A percentile compares a stretch with the other conserved stretches of the same genome.
Conservation (phyloP, 306 rosid genomes). For the Prunus campanulata region DNA sequence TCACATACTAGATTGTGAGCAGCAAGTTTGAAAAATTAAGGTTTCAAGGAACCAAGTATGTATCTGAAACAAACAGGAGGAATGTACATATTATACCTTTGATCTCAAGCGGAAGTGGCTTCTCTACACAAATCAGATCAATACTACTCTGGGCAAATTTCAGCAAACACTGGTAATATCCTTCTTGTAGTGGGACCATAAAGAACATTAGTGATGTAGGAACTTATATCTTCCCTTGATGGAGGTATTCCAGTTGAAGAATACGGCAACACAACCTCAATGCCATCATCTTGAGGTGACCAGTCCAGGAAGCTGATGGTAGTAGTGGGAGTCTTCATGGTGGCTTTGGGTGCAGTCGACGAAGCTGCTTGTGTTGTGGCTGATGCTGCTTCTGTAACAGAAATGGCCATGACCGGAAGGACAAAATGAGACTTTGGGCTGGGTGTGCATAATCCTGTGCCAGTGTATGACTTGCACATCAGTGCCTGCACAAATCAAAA, state of each 20-base stretch:
- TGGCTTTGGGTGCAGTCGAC: slow-evolving; percentile 15
- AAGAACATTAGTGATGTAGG: slow-evolving; percentile 30
- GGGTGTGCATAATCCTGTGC: slow-evolving; percentile 18
- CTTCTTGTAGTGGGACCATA: slow-evolving; percentile 22
- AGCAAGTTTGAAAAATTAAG: neutral
- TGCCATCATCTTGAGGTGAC: slow-evolving; percentile 76
- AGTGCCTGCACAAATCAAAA: slow-evolving; percentile 29
- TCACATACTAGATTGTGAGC: neutral
- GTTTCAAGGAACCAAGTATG: neutral
- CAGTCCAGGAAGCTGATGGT: slow-evolving; percentile 32
- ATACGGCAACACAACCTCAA: slow-evolving; percentile 39
- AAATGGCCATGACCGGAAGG: slow-evolving; percentile 22
- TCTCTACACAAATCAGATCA: slow-evolving; percentile 7
- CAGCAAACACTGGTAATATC: slow-evolving; percentile 46
- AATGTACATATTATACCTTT: slow-evolving; percentile 11
- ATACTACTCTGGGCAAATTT: slow-evolving; percentile 25
- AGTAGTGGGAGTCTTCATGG: slow-evolving; percentile 4
- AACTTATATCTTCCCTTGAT: slow-evolving; percentile 43
- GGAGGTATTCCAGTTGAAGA: slow-evolving; percentile 27
- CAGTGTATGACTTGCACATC: slow-evolving; percentile 19
- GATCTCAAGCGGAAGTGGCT: slow-evolving; percentile 4
- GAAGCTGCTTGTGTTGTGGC: slow-evolving; percentile 28
- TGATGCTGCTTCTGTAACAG: slow-evolving; percentile 16
- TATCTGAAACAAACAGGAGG: slow-evolving; percentile 7
- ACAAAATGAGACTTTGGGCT: slow-evolving; percentile 29